Percentiles rank a stretch among this genome's conserved stretches.
These are phyloP conservation scores for Ceratopteris richardii DNA, from an alignment of 75 land plant genomes.

Conservation along the genomic window DNA sequence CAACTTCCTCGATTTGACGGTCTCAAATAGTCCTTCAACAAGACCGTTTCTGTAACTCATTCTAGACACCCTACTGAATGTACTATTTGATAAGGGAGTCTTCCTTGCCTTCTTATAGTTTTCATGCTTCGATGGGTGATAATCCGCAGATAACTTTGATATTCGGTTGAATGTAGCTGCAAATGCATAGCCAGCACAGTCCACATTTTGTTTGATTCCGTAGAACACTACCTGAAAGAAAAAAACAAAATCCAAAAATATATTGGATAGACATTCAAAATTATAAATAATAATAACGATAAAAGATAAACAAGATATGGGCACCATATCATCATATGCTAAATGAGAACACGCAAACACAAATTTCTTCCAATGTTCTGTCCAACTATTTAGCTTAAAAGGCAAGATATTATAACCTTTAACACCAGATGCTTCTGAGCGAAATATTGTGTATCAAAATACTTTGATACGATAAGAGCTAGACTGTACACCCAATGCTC, in stretches of 20 bases:
- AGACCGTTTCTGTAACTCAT: conserved; percentile 10
- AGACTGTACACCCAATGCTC: conserved; percentile 11
- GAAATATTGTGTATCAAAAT: conserved; percentile 20
- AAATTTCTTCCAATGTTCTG: too few species aligned
- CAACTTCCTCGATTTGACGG: background rate
- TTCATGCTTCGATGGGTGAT: conserved; percentile 3
- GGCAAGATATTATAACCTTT: too few species aligned
- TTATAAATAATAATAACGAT: background rate
- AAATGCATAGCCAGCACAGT: conserved; percentile 22
- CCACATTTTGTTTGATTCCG: conserved; percentile 17
- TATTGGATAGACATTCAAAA: background rate
- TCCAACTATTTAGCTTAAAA: too few species aligned
- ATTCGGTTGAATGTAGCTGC: conserved; percentile 18
- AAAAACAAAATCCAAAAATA: background rate
- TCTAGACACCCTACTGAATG: conserved; percentile 12
- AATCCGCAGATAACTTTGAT: conserved; percentile 8
- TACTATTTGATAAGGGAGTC: background rate
- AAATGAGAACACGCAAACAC: too few species aligned
- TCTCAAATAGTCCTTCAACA: conserved; percentile 7
- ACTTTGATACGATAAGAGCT: conserved; percentile 5
- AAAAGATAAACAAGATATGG: background rate
- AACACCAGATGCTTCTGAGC: background rate
- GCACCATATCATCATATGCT: too few species aligned
- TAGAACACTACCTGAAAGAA: conserved; percentile 16
- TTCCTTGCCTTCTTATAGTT: background rate